A percentile compares a stretch with the other conserved stretches of the same genome.
Conservation (phyloP, 192 early-diverging fungal species). For the Coemansia sp. region DNA sequence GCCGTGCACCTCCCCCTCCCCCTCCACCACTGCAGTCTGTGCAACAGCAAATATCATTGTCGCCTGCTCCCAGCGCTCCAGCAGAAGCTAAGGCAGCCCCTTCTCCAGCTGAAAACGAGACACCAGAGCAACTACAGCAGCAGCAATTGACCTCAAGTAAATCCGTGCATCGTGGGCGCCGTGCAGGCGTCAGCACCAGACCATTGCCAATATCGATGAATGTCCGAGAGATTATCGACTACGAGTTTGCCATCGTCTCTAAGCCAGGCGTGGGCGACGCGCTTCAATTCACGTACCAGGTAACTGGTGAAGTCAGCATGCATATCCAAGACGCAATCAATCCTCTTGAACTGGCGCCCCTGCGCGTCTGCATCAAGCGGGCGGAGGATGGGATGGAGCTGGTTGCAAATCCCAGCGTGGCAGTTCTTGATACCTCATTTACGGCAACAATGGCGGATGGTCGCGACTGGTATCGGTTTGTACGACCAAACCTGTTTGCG, state of each 20-base stretch:
- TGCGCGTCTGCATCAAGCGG: conserved; percentile 44
- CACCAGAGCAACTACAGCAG: not conserved
- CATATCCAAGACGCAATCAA: conserved; percentile 25
- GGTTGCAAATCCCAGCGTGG: conserved; percentile 49
- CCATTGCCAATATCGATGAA: conserved; percentile 35
- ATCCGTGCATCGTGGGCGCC: conserved; percentile 26
- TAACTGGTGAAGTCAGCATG: conserved; percentile 42
- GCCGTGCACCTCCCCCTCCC: conserved; percentile 49
- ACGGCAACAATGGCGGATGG: conserved; percentile 27
- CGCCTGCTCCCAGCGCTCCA: not conserved
- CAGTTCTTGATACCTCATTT: conserved; percentile 39
- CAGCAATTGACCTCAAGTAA: conserved; percentile 8
- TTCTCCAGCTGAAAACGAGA: not conserved
- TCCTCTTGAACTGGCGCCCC: conserved; percentile 49
- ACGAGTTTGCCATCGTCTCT: conserved; percentile 3
- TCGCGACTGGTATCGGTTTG: conserved; percentile 52
- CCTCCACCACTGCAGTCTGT: conserved; percentile 15
- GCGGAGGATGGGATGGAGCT: conserved; percentile 17
- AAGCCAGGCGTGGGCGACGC: not conserved
- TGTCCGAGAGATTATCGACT: conserved; percentile 43
- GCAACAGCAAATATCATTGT: not conserved
- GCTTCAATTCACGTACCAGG: conserved; percentile 8
- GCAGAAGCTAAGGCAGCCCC: not conserved
- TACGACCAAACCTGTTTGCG: conserved; percentile 53
- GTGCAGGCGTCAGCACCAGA: conserved; percentile 19